Evolutionary conservation across 768 basidiomycete species (phyloP).

Genomic region (Amanita pseudoporphyria): DNA sequence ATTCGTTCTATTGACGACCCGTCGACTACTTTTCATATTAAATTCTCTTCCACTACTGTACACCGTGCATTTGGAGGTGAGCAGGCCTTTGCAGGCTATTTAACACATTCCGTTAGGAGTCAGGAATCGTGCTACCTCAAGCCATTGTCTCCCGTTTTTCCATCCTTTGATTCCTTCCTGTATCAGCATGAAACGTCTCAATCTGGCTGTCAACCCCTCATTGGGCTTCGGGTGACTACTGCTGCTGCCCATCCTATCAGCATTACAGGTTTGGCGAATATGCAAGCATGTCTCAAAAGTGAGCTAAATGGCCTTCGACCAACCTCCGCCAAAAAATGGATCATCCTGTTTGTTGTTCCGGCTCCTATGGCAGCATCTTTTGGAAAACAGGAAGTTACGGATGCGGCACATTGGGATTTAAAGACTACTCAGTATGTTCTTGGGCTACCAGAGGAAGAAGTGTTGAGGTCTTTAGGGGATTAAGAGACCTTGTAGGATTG

Average conservation of each 20-base stretch:
- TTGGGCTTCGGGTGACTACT: background rate
- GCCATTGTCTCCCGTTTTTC: background rate
- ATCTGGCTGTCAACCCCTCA: too few species aligned
- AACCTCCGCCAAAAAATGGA: background rate
- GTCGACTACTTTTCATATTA: too few species aligned
- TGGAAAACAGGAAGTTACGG: background rate
- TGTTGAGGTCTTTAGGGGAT: too few species aligned
- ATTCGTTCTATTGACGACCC: conserved; percentile 1
- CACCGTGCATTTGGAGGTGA: background rate
- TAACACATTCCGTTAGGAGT: background rate
- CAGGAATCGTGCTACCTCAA: background rate
- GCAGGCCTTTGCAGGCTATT: background rate
- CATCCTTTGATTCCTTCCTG: background rate
- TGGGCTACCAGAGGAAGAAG: too few species aligned
- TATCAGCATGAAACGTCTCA: background rate
- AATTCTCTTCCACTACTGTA: too few species aligned
- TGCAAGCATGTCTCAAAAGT: background rate
- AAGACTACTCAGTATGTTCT: conserved; percentile 1
- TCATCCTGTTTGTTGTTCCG: conserved; percentile 3
- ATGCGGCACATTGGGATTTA: background rate
- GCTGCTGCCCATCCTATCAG: background rate
- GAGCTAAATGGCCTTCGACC: background rate
- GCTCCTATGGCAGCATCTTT: background rate
- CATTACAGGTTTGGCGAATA: background rate
- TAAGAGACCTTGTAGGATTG: too few species aligned